phyloP scores from a whole-genome alignment of 371 early-diverging fungal genomes.

The Quaeritorhiza haematococci region DNA sequence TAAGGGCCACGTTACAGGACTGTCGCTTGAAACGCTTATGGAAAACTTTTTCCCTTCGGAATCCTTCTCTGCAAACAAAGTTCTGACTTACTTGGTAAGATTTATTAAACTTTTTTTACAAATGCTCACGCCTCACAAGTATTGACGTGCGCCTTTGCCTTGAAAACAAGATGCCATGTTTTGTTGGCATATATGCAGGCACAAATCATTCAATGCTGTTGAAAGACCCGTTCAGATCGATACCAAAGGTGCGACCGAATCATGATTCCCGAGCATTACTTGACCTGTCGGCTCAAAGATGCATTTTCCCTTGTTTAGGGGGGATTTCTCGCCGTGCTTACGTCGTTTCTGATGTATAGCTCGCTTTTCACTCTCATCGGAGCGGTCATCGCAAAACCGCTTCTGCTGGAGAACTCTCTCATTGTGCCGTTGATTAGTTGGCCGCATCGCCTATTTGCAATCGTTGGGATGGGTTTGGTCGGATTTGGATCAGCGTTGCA shows the following conservation, averaged over 20 bases:
- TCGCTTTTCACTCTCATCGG: constrained; percentile 7
- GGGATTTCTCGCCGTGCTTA: constrained; percentile 6
- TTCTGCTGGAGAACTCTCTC: constrained; percentile 3
- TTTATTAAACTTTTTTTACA: no score
- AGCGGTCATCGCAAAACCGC: neutral
- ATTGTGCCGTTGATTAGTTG: constrained; percentile 6
- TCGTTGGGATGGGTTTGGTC: constrained; percentile 8
- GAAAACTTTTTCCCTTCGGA: constrained; percentile 5
- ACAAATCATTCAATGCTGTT: neutral
- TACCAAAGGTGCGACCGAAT: no score
- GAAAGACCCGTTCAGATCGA: constrained; percentile 7
- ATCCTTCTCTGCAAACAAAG: neutral
- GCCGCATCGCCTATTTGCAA: constrained; percentile 1
- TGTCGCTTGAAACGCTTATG: constrained; percentile 3
- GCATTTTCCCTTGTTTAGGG: no score
- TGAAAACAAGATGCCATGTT: no score
- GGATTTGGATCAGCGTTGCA: constrained; percentile 7
- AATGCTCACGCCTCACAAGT: no score
- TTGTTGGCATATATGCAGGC: constrained; percentile 15
- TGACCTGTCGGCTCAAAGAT: no score
- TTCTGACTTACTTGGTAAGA: constrained; percentile 2
- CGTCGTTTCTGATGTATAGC: constrained; percentile 2
- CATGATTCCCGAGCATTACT: no score
- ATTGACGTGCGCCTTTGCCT: no score
- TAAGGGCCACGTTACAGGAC: constrained; percentile 10